Evolutionary conservation across 805 yeast genomes (phyloP), one percentile per base, ranked within the genome.

Genomic region (Candida nonsorbophila): DNA sequence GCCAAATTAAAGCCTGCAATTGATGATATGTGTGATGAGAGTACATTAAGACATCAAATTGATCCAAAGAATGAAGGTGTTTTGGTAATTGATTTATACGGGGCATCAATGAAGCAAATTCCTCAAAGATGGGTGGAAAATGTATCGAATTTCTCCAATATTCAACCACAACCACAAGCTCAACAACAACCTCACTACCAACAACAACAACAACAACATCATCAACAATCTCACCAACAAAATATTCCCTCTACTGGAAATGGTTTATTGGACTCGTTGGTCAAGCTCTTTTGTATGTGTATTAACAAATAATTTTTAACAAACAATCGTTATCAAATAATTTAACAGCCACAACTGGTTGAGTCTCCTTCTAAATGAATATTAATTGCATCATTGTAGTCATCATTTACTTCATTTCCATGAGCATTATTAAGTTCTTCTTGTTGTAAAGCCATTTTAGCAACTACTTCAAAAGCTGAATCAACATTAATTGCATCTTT

Each of bases 401-500:
- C 97, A 48, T 88, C 96, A 36, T 53, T 57, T 26, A 53, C 63
- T 37, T 62, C 69, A 33, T 58, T 54, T n/a, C 62, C 56, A 44
- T 79, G 80, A 48, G 82, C 87, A 35, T 86, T 96, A 47, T 84
- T 84, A 31, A 84, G 81, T 49, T 84, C 95, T 54, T 87, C 96
- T 59, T 90, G 97, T 55, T 87, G 95, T 47, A 90, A 67, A 0
- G 97, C 98, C 63, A 85, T 86, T 48, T 95, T 75, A 18, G 96
- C 96, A 46, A 90, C 84, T 24, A 88, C 94, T 55, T 92, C 97
- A 51, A 90, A 90, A 3, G 97, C 97, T 47, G 83, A 79, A 50
- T 88, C 96, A 20, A 90, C 95, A 45, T 94, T 94, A 28, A 88
- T 84, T 10, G 92, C 87, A 55, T 87, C 96, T 63, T 90, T 92